Evolutionary conservation across 352 stramenopile species (phyloP).

Genomic region (Phytophthora tentaculata): DNA sequence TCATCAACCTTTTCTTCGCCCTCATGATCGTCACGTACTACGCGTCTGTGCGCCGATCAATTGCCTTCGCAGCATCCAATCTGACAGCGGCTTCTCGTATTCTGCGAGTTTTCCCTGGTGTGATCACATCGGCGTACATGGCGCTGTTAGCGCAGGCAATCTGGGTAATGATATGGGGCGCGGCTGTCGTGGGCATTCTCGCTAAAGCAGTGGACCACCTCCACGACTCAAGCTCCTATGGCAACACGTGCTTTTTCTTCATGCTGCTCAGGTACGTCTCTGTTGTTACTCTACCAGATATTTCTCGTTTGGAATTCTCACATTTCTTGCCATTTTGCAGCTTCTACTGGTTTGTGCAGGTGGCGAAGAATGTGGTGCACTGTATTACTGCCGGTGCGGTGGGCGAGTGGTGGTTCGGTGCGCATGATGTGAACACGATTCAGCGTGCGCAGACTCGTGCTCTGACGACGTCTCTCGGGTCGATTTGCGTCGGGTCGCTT

Average conservation of each 20-base stretch:
- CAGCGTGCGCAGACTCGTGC: slow-evolving; percentile 69
- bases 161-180: slow-evolving; percentile 83
- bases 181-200: slow-evolving; percentile 75
- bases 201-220: slow-evolving; percentile 54
- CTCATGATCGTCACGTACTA: slow-evolving; percentile 74
- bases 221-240: slow-evolving; percentile 66
- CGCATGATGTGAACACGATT: slow-evolving; percentile 76
- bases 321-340: slow-evolving; percentile 30
- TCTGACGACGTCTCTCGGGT: slow-evolving; percentile 79
- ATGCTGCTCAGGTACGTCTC: slow-evolving; percentile 77
- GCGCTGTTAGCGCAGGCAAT: slow-evolving; percentile 63
- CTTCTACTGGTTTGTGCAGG: slow-evolving; percentile 87
- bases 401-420: slow-evolving; percentile 87
- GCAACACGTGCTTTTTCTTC: slow-evolving; percentile 86
- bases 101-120: slow-evolving; percentile 74
- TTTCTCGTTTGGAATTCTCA: slow-evolving; percentile 8
- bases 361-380: slow-evolving; percentile 87
- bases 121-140: slow-evolving; percentile 71
- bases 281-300: background rate
- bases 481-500: slow-evolving; percentile 86
- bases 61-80: slow-evolving; percentile 85
- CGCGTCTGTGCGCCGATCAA: slow-evolving; percentile 57
- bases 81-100: slow-evolving; percentile 74
- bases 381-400: slow-evolving; percentile 81
- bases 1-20: slow-evolving; percentile 84